A percentile compares a stretch with the other conserved stretches of the same genome.
Evolutionary conservation across 31 red algal species (phyloP).

Genomic region (Bonnemaisonia californica): DNA sequence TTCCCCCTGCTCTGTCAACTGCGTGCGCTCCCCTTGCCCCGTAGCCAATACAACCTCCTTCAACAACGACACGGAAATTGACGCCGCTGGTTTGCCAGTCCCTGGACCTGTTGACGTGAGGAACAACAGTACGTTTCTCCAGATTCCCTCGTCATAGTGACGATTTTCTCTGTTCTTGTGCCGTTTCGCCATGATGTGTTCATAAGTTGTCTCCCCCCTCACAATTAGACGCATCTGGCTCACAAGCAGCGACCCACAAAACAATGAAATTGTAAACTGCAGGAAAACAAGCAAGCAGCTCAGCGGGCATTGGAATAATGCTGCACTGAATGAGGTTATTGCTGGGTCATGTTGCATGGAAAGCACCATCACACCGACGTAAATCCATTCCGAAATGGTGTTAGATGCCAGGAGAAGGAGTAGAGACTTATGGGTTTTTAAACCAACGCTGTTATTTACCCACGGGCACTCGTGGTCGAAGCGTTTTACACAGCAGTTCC

Average conservation of each 20-base stretch:
- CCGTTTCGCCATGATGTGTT: constrained; percentile 34
- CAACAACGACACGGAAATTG: constrained; percentile 3
- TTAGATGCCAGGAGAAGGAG: constrained; percentile 33
- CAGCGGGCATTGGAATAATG: constrained; percentile 12
- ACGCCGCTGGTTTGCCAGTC: constrained; percentile 11
- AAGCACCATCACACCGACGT: constrained; percentile 23
- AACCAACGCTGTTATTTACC: constrained; percentile 70
- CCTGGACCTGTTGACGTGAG: constrained; percentile 51
- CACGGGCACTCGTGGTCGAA: constrained; percentile 92
- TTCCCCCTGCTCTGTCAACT: not conserved
- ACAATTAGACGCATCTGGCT: constrained; percentile 43
- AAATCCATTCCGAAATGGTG: constrained; percentile 17
- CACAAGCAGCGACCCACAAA: constrained; percentile 48
- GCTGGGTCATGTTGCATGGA: not conserved
- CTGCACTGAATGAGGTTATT: not conserved
- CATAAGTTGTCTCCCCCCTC: constrained; percentile 48
- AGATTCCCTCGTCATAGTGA: constrained; percentile 26
- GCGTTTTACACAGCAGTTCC: constrained; percentile 60
- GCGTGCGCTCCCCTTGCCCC: not conserved
- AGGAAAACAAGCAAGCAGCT: constrained; percentile 24
- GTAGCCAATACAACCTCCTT: constrained; percentile 21
- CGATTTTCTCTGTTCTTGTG: constrained; percentile 29
- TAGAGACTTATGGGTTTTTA: constrained; percentile 54
- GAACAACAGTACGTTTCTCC: constrained; percentile 27
- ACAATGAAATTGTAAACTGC: constrained; percentile 35